phyloP scores from a whole-genome alignment of 2,329 filamentous ascomycete species.

The Ophiostoma sp. region DNA sequence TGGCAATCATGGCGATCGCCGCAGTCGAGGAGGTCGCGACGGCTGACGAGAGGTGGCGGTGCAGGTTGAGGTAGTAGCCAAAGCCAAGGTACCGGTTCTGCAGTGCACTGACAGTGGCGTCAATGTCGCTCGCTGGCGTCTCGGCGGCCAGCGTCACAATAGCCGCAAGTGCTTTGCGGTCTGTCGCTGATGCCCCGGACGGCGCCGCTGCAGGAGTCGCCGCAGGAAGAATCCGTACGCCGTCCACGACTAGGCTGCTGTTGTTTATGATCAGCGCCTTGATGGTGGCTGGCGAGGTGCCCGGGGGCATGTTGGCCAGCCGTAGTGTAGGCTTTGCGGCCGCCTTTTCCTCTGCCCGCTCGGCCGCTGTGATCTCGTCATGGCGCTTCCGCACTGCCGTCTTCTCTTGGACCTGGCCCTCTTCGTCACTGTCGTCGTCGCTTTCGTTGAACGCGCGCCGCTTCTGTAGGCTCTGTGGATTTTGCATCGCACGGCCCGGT shows the following conservation, averaged over 20 bases:
- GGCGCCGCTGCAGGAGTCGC: slow-evolving; percentile 39
- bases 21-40: slow-evolving; percentile 41
- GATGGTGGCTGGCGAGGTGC: slow-evolving; percentile 53
- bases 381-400: not conserved
- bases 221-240: slow-evolving; percentile 63
- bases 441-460: slow-evolving; percentile 28
- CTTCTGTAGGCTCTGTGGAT: not conserved
- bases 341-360: slow-evolving; percentile 52
- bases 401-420: not conserved
- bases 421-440: not conserved
- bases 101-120: slow-evolving; percentile 67
- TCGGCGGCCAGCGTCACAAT: slow-evolving; percentile 77
- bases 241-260: slow-evolving; percentile 58
- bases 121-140: slow-evolving; percentile 76
- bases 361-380: slow-evolving; percentile 20
- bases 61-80: slow-evolving; percentile 74
- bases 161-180: slow-evolving; percentile 67
- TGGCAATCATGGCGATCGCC: not conserved
- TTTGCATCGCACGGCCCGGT: too few species aligned
- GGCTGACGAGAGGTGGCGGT: slow-evolving; percentile 76
- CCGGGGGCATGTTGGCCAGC: slow-evolving; percentile 56
- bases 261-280: slow-evolving; percentile 49
- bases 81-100: slow-evolving; percentile 82
- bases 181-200: slow-evolving; percentile 36
- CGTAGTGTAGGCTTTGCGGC: slow-evolving; percentile 58